Base-by-base conservation (phyloP, 441 rosid species). In the Rhodomyrtus psidioides region DNA sequence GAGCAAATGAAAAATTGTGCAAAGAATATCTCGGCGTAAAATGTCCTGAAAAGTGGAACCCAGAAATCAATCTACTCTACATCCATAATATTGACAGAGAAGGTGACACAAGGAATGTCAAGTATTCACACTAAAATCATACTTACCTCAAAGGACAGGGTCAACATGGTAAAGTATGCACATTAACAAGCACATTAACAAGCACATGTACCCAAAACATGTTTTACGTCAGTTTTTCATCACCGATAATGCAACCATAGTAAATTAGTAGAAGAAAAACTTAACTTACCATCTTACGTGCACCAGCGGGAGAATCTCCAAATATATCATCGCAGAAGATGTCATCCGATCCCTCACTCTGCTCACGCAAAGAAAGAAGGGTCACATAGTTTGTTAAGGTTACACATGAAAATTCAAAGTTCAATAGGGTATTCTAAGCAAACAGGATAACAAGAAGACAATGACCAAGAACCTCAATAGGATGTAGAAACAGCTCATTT, bases 241-340 rank as follows among this genome's bases (percentile, higher is more conserved):
- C 26, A 12, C 7, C 1, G 76, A 34, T 30, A 24, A 65, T 65
- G 44, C 76, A 65, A 17, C 34, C 42, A 82, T 51, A 28, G 55
- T 51, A 26, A 46, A 4, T 46, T 17, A 14, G 46, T 51, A 51
- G 53, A 34, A 53, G 53, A 4, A 34, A 82, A 82, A 24, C 17
- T 9, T 17, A 53, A 82, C 93, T 86, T 92, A 98, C 99, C 90
- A 23, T 51, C 92, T 92, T 93, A 56, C 91, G 94, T 82, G 90
- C 90, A 84, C 97, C 94, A 84, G 95, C 89, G 13, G 99, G 99
- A 15, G 99, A 95, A 84, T 98, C 99, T 74, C 98, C 99, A 90
- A 96, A 98, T 76, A 98, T 96, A 88, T 98, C 99, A 90, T 96
- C 99, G 87, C 94, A 94, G 87, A 93, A 94, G 89, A 93, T 92